Percentiles rank a stretch among this genome's conserved stretches.
Evolutionary conservation across 2,329 filamentous ascomycete species (phyloP).

Genomic region (Magnaporthiopsis incrustans): DNA sequence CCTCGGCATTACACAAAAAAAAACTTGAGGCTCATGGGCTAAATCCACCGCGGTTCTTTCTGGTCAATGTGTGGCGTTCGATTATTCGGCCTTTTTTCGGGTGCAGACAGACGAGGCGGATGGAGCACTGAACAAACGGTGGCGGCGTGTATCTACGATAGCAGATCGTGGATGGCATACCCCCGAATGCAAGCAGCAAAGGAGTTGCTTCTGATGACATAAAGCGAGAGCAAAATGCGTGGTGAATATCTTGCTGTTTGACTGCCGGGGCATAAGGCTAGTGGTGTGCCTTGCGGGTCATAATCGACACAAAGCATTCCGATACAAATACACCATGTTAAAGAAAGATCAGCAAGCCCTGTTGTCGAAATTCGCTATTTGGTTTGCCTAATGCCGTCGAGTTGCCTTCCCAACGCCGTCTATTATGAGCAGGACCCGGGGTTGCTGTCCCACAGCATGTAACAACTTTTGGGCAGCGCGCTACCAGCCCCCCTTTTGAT

Average conservation of each 20-base stretch:
- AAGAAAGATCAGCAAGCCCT: not conserved
- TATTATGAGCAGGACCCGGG: not conserved
- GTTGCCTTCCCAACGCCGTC: not conserved
- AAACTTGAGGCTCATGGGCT: constrained; percentile 16
- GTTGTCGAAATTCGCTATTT: not conserved
- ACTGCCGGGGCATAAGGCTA: not conserved
- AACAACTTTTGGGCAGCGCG: not conserved
- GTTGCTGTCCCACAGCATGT: not conserved
- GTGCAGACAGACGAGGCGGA: constrained; percentile 1
- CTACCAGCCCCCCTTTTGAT: not conserved
- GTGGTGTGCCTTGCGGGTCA: not conserved
- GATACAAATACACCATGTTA: not conserved
- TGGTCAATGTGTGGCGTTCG: constrained; percentile 5
- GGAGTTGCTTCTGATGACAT: not conserved
- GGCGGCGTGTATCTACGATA: not conserved
- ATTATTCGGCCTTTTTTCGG: constrained; percentile 7
- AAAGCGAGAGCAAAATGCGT: not conserved
- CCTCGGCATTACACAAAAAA: constrained; percentile 14
- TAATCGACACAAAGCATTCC: not conserved
- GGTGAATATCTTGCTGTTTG: too few species aligned
- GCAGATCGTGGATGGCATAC: not conserved
- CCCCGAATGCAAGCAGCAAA: not conserved
- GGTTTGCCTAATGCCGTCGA: not conserved
- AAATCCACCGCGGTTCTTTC: constrained; percentile 12
- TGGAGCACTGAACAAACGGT: not conserved